phyloP scores from a whole-genome alignment of 2,329 filamentous ascomycete genomes.

The Colletotrichum magnum region DNA sequence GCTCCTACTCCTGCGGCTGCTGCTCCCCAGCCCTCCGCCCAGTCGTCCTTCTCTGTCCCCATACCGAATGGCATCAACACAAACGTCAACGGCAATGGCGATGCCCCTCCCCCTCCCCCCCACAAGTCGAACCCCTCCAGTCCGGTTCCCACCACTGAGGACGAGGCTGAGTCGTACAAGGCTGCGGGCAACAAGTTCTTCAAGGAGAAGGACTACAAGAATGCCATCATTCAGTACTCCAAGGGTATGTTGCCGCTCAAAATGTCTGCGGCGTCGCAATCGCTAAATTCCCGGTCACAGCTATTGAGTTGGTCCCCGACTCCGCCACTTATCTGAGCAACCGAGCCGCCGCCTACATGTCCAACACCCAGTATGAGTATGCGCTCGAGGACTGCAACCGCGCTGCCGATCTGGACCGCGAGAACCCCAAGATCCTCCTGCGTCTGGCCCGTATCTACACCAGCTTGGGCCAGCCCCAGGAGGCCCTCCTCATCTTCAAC shows the following conservation, averaged over 20 bases:
- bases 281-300: conserved; percentile 61
- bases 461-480: conserved; percentile 85
- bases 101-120: conserved; percentile 78
- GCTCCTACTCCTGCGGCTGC: conserved; percentile 59
- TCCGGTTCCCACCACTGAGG: conserved; percentile 67
- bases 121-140: conserved; percentile 76
- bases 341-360: conserved; percentile 94
- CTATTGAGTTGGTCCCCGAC: conserved; percentile 87
- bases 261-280: neutral
- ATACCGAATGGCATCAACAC: conserved; percentile 65
- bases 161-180: conserved; percentile 94
- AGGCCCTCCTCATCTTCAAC: conserved; percentile 86
- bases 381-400: conserved; percentile 90
- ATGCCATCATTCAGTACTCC: conserved; percentile 92
- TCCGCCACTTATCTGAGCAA: conserved; percentile 95
- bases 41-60: conserved; percentile 65
- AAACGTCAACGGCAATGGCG: conserved; percentile 59
- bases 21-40: conserved; percentile 54
- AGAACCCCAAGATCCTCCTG: conserved; percentile 89
- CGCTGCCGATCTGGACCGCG: conserved; percentile 86
- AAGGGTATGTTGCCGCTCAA: conserved; percentile 75
- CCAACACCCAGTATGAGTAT: conserved; percentile 81
- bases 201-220: conserved; percentile 91
- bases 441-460: conserved; percentile 93
- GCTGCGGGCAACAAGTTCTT: conserved; percentile 95